Percentiles rank a stretch among this genome's conserved stretches.
phyloP scores from a whole-genome alignment of 2,329 filamentous ascomycete genomes.

The Ophiocordyceps camponoti-floridani region DNA sequence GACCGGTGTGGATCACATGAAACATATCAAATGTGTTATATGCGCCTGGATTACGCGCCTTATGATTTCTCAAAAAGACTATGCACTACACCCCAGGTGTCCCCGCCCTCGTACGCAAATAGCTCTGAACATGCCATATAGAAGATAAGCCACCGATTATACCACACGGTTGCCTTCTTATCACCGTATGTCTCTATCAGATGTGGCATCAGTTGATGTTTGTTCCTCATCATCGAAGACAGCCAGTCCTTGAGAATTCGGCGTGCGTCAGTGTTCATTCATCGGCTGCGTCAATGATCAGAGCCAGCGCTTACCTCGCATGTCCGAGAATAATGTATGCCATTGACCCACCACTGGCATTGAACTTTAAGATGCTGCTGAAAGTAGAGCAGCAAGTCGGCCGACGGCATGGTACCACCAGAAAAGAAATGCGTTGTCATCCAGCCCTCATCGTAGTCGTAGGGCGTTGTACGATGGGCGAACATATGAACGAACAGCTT shows the following conservation, averaged over 20 bases:
- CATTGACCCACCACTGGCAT: slow-evolving; percentile 55
- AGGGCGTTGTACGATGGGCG: slow-evolving; percentile 43
- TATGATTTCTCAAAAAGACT: slow-evolving; percentile 46
- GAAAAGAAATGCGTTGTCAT: slow-evolving; percentile 61
- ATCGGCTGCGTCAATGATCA: neutral
- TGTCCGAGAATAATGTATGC: slow-evolving; percentile 49
- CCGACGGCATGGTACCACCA: slow-evolving; percentile 52
- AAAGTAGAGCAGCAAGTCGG: slow-evolving; percentile 49
- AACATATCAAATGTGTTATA: neutral
- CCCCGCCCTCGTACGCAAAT: slow-evolving; percentile 46
- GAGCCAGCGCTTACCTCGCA: slow-evolving; percentile 34
- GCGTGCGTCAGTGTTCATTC: neutral
- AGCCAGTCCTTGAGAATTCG: slow-evolving; percentile 40
- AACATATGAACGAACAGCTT: slow-evolving; percentile 57
- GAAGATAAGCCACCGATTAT: slow-evolving; percentile 54
- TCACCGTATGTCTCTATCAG: slow-evolving; percentile 47
- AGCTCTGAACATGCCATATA: slow-evolving; percentile 55
- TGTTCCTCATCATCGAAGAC: slow-evolving; percentile 37
- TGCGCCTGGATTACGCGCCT: neutral
- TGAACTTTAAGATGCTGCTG: slow-evolving; percentile 41
- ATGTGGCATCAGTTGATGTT: slow-evolving; percentile 43
- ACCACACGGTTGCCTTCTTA: slow-evolving; percentile 42
- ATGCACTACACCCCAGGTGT: slow-evolving; percentile 51
- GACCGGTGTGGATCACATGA: too few relatives aligned
- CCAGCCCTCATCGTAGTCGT: slow-evolving; percentile 56